Evolutionary conservation across 495 filamentous ascomycete genomes (phyloP).

Genomic region (Penicillium cosmopolitanum): DNA sequence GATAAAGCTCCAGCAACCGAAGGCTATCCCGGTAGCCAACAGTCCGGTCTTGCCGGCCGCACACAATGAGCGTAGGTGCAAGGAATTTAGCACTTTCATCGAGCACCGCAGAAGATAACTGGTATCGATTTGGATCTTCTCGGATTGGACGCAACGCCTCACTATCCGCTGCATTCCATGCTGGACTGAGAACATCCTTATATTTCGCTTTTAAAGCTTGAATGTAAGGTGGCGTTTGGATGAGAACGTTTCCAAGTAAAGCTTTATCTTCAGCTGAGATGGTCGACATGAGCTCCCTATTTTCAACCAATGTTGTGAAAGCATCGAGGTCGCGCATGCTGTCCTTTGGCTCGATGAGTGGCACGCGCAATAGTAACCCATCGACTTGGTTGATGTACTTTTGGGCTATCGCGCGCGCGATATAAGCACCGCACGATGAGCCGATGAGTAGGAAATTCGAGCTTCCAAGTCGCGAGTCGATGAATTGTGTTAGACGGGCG

Average conservation of each 20-base stretch:
- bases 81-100: constrained; percentile 28
- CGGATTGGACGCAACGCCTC: constrained; percentile 34
- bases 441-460: constrained; percentile 32
- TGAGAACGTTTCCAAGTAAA: constrained; percentile 31
- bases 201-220: constrained; percentile 32
- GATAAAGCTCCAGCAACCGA: constrained; percentile 37
- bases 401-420: constrained; percentile 35
- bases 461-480: constrained; percentile 32
- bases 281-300: constrained; percentile 30
- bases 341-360: constrained; percentile 34
- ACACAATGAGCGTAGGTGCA: constrained; percentile 35
- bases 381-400: constrained; percentile 34
- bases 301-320: constrained; percentile 29
- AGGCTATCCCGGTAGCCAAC: constrained; percentile 39
- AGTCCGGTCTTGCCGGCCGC: constrained; percentile 33
- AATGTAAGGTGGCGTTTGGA: constrained; percentile 35
- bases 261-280: constrained; percentile 28
- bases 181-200: constrained; percentile 22
- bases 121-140: constrained; percentile 32
- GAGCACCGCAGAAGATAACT: constrained; percentile 26
- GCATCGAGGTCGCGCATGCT: constrained; percentile 31
- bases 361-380: constrained; percentile 34
- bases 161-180: constrained; percentile 26
- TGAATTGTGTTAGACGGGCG: constrained; percentile 31
- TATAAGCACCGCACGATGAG: constrained; percentile 36